A percentile compares a stretch with the other conserved stretches of the same genome.
phyloP scores from a whole-genome alignment of 2,329 filamentous ascomycete species.

The Apiospora aurea region DNA sequence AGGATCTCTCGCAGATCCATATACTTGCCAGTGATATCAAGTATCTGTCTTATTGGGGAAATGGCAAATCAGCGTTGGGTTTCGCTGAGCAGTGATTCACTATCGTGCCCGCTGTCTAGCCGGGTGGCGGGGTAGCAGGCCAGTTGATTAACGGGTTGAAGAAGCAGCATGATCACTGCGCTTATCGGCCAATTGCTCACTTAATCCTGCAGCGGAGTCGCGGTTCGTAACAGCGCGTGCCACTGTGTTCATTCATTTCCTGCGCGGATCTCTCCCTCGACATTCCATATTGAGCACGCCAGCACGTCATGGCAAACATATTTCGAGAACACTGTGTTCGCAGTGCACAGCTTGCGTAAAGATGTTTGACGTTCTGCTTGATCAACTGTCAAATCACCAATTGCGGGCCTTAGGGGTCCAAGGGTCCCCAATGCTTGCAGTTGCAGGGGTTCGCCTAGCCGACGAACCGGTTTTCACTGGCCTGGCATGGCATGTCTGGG shows the following conservation, averaged over 20 bases:
- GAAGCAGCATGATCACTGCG: too few species aligned
- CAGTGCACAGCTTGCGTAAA: background rate
- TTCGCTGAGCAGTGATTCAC: too few species aligned
- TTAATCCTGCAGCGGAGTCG: background rate
- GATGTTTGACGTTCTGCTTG: conserved; percentile 8
- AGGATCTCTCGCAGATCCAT: too few species aligned
- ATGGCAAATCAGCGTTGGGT: too few species aligned
- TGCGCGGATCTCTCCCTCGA: background rate
- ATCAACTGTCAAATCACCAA: background rate
- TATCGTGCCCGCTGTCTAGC: too few species aligned
- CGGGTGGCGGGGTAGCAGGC: background rate
- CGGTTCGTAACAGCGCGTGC: background rate
- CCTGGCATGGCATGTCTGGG: too few species aligned
- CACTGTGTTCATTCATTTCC: background rate
- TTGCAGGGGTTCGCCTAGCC: background rate
- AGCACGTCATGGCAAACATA: background rate
- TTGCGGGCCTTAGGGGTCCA: background rate
- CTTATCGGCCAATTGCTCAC: background rate
- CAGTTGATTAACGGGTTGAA: background rate
- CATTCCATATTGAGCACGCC: background rate
- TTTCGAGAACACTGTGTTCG: background rate
- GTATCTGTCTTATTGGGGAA: too few species aligned
- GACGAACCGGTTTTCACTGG: background rate
- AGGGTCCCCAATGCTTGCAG: background rate
- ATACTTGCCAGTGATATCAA: too few species aligned